Percentiles rank a stretch among this genome's conserved stretches.
These are phyloP conservation scores for Sideroxylon spinosum DNA, from an alignment of 179 eudicot species.

Conservation along the genomic window DNA sequence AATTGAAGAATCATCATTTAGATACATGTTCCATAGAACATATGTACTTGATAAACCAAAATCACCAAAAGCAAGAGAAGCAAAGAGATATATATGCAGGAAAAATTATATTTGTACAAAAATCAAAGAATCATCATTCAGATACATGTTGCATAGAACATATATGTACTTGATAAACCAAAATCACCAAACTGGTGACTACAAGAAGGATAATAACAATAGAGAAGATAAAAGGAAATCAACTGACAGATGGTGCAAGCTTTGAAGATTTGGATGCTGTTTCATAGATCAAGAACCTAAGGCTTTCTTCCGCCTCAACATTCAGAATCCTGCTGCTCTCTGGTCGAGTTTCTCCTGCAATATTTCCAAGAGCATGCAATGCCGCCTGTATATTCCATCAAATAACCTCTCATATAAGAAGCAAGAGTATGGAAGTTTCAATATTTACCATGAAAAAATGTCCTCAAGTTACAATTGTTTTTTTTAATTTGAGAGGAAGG, in stretches of 20 bases:
- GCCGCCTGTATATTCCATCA: constrained; percentile 56
- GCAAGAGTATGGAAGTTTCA: neutral
- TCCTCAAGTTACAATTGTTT: neutral
- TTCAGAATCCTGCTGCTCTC: constrained; percentile 45
- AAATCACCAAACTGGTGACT: constrained; percentile 9
- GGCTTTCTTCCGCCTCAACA: constrained; percentile 60
- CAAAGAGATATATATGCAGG: neutral
- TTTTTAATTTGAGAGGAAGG: no score
- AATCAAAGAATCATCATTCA: neutral
- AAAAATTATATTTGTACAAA: neutral
- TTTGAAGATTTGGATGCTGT: constrained; percentile 65
- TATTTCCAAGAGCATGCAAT: constrained; percentile 78
- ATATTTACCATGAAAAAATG: neutral
- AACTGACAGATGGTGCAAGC: constrained; percentile 79
- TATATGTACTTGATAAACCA: neutral
- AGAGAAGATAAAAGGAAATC: neutral
- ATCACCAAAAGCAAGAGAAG: neutral
- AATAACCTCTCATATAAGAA: constrained; percentile 14
- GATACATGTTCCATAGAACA: neutral
- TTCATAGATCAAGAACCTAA: constrained; percentile 62
- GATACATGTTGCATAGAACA: neutral
- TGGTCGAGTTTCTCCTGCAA: constrained; percentile 65
- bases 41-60: neutral
- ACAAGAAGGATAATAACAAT: neutral
- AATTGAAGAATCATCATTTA: neutral